Evolutionary conservation across 805 yeast genomes (phyloP).

Genomic region (Schwanniomyces sp.): DNA sequence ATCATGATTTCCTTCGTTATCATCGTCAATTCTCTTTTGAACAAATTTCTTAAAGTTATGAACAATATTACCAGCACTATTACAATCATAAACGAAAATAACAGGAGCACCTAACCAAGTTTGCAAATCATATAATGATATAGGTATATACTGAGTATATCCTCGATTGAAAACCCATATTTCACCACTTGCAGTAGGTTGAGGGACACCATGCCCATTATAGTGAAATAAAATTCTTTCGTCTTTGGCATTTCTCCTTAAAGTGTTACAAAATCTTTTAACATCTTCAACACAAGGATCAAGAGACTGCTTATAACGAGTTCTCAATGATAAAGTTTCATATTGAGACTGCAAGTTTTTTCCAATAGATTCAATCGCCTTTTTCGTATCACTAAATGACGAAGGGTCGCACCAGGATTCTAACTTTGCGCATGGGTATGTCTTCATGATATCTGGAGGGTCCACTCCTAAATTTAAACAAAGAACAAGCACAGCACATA

Average conservation of each 20-base stretch:
- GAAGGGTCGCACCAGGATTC: constrained; percentile 96
- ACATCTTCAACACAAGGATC: constrained; percentile 97
- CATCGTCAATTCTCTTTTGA: constrained; percentile 86
- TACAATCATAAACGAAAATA: constrained; percentile 91
- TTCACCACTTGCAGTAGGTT: constrained; percentile 94
- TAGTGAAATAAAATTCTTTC: constrained; percentile 92
- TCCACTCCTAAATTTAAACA: constrained; percentile 94
- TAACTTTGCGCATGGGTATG: constrained; percentile 86
- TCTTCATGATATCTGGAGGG: constrained; percentile 93
- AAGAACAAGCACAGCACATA: constrained; percentile 86
- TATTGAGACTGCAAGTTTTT: constrained; percentile 85
- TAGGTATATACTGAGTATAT: constrained; percentile 96
- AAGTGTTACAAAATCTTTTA: constrained; percentile 83
- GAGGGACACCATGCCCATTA: constrained; percentile 98
- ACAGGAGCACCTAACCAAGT: constrained; percentile 99
- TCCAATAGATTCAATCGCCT: constrained; percentile 89
- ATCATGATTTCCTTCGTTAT: constrained; percentile 60
- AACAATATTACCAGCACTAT: constrained; percentile 90
- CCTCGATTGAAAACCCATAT: constrained; percentile 98
- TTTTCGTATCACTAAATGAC: constrained; percentile 76
- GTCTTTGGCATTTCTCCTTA: constrained; percentile 88
- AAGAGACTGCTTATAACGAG: constrained; percentile 84
- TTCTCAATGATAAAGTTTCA: constrained; percentile 82
- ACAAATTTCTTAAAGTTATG: constrained; percentile 87
- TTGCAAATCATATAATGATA: constrained; percentile 90